phyloP scores from a whole-genome alignment of 345 rosid species.

The Melaleuca quinquenervia region DNA sequence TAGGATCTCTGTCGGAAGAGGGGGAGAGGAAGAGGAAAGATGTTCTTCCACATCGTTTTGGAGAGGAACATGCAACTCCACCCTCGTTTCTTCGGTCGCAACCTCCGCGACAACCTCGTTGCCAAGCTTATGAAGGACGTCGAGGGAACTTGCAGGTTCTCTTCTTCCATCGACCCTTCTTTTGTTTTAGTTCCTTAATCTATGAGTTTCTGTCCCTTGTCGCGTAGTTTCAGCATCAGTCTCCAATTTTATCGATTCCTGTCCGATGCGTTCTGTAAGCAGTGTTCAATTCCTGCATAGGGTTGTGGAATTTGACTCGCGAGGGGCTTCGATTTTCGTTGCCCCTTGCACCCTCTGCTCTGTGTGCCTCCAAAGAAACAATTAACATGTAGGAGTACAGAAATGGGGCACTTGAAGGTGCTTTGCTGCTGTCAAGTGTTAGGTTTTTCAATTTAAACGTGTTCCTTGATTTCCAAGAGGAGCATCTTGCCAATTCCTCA shows the following conservation, averaged over 20 bases:
- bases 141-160: slow-evolving; percentile 89
- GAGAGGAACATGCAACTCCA: slow-evolving; percentile 93
- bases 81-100: slow-evolving; percentile 85
- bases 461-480: background rate
- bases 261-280: background rate
- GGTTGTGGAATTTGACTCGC: background rate
- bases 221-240: background rate
- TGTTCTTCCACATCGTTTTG: slow-evolving; percentile 81
- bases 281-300: background rate
- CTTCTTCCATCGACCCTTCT: background rate
- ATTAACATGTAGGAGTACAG: background rate
- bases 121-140: slow-evolving; percentile 93
- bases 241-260: background rate
- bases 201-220: background rate
- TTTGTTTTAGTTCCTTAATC: background rate
- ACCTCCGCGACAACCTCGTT: slow-evolving; percentile 65
- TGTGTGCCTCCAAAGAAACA: background rate
- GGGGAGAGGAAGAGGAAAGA: background rate
- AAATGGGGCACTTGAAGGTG: background rate
- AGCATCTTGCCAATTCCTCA: background rate
- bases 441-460: background rate
- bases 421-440: background rate
- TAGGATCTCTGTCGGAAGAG: background rate
- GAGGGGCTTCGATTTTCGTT: background rate
- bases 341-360: background rate